phyloP scores from a whole-genome alignment of 83 land plant genomes.

The Thuja plicata region DNA sequence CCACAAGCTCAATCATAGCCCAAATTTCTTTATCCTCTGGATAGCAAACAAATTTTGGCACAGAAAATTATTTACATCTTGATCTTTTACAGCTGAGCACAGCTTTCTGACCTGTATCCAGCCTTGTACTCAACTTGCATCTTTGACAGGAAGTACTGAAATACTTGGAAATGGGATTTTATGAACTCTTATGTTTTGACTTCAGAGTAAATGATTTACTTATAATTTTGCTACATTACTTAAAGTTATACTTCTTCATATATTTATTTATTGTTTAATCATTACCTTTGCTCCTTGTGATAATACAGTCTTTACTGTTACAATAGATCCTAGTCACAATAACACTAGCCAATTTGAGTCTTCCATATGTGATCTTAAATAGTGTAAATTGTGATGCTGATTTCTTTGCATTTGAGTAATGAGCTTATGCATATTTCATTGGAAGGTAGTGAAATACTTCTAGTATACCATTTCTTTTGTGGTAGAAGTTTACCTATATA shows the following conservation, averaged over 20 bases:
- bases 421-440: background rate
- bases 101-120: too few species aligned
- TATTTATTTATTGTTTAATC: background rate
- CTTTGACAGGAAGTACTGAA: too few species aligned
- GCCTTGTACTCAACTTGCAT: too few species aligned
- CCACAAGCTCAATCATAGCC: too few species aligned
- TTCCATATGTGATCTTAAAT: background rate
- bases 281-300: background rate
- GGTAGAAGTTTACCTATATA: background rate
- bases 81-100: too few species aligned
- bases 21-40: too few species aligned
- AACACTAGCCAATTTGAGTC: background rate
- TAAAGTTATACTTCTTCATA: background rate
- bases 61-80: too few species aligned
- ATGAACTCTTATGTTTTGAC: too few species aligned
- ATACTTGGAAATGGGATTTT: background rate
- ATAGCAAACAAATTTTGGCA: too few species aligned
- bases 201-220: background rate
- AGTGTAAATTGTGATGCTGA: background rate
- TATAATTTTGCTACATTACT: background rate
- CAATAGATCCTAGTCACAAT: background rate
- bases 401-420: background rate
- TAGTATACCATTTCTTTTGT: background rate
- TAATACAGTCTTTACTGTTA: background rate
- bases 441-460: background rate